A percentile compares a stretch with the other conserved stretches of the same genome.
phyloP scores from a whole-genome alignment of 2,329 filamentous ascomycete species.

The Apiospora arundinis region DNA sequence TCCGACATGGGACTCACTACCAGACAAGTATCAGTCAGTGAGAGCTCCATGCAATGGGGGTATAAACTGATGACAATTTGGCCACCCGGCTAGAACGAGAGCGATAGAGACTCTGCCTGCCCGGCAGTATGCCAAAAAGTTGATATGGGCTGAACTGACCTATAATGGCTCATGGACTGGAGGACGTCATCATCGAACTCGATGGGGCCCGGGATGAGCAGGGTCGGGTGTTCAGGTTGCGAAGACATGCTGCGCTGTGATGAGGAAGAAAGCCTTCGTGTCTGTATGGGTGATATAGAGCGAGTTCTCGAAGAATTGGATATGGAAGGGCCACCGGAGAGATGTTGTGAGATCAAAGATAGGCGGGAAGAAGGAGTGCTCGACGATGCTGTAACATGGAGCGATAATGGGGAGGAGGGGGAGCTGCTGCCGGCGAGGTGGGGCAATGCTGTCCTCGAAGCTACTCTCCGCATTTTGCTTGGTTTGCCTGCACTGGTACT shows the following conservation, averaged over 20 bases:
- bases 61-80: not conserved
- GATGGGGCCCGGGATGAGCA: slow-evolving; percentile 96
- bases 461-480: slow-evolving; percentile 25
- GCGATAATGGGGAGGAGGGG: slow-evolving; percentile 23
- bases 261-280: slow-evolving; percentile 38
- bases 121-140: not conserved
- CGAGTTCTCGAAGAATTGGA: slow-evolving; percentile 33
- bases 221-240: slow-evolving; percentile 68
- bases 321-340: slow-evolving; percentile 29
- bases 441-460: slow-evolving; percentile 25
- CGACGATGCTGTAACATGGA: not conserved
- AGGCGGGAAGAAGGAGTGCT: slow-evolving; percentile 6
- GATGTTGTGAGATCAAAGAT: slow-evolving; percentile 35
- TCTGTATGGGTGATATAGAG: slow-evolving; percentile 36
- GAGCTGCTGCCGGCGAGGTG: slow-evolving; percentile 25
- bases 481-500: not conserved
- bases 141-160: slow-evolving; percentile 58
- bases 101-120: not conserved
- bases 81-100: not conserved
- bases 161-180: slow-evolving; percentile 93
- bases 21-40: not conserved
- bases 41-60: not conserved
- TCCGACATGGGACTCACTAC: slow-evolving; percentile 91
- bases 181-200: slow-evolving; percentile 98
- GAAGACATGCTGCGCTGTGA: slow-evolving; percentile 59